phyloP scores from a whole-genome alignment of 768 basidiomycete genomes.

The Leccinum truebloodii region DNA sequence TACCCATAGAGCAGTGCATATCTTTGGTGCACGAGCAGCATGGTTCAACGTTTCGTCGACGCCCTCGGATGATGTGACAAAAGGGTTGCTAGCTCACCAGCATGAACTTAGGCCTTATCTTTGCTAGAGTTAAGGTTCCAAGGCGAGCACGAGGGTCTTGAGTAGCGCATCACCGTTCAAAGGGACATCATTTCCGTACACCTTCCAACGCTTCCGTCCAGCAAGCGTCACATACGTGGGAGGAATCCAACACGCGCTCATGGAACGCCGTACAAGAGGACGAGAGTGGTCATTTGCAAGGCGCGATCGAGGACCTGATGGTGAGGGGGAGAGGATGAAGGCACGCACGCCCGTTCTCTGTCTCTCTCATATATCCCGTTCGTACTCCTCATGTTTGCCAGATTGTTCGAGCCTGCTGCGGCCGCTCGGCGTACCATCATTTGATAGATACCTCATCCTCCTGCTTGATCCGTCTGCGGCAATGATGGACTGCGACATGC shows the following conservation, averaged over 20 bases:
- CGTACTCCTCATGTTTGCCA: slow-evolving; percentile 29
- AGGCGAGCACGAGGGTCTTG: slow-evolving; percentile 48
- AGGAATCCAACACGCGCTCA: slow-evolving; percentile 88
- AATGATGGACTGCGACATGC: slow-evolving; percentile 96
- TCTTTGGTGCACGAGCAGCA: background rate
- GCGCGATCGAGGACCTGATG: slow-evolving; percentile 86
- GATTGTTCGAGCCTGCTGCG: slow-evolving; percentile 76
- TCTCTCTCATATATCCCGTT: background rate
- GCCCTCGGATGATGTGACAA: no score
- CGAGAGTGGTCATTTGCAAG: slow-evolving; percentile 85
- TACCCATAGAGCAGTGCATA: background rate
- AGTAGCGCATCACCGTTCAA: slow-evolving; percentile 49
- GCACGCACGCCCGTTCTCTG: slow-evolving; percentile 42
- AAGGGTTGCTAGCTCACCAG: no score
- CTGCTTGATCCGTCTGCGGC: slow-evolving; percentile 89
- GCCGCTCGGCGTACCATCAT: slow-evolving; percentile 95
- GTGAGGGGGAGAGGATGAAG: slow-evolving; percentile 82
- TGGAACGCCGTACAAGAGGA: slow-evolving; percentile 99
- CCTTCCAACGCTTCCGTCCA: slow-evolving; percentile 25
- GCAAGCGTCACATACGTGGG: slow-evolving; percentile 88
- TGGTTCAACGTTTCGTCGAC: no score
- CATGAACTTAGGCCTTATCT: no score
- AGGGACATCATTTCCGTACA: slow-evolving; percentile 23
- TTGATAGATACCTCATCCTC: slow-evolving; percentile 78
- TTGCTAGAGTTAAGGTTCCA: slow-evolving; percentile 37